Percentiles rank a stretch among this genome's conserved stretches.
Conservation (phyloP, 768 basidiomycete genomes). For the Leucocoprinus leucothites region DNA sequence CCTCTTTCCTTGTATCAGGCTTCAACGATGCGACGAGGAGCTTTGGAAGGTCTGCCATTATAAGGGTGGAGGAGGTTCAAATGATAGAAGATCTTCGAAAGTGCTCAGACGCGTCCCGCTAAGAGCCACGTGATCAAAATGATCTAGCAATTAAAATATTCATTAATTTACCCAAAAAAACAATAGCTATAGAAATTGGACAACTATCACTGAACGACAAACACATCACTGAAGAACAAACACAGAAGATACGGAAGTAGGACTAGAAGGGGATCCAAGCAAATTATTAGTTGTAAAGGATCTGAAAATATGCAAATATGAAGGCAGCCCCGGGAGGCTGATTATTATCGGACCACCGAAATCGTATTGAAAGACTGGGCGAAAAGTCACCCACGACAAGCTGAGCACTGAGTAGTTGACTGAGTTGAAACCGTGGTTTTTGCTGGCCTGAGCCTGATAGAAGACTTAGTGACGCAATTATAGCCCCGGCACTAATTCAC, state of each 20-base stretch:
- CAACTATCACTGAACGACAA: too few relatives aligned
- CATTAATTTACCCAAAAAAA: too few relatives aligned
- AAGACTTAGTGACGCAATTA: background rate
- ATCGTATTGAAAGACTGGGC: background rate
- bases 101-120: slow-evolving; percentile 1
- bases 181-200: too few relatives aligned
- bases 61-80: slow-evolving; percentile 3
- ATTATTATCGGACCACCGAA: background rate
- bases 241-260: too few relatives aligned
- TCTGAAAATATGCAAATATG: too few relatives aligned
- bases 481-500: background rate
- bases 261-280: too few relatives aligned
- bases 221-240: too few relatives aligned
- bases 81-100: background rate
- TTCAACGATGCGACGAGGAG: slow-evolving; percentile 72
- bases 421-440: slow-evolving; percentile 18
- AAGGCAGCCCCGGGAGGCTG: background rate
- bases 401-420: slow-evolving; percentile 17
- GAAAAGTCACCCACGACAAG: slow-evolving; percentile 5
- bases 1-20: slow-evolving; percentile 69
- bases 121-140: background rate
- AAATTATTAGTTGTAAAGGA: too few relatives aligned
- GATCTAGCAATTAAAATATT: too few relatives aligned
- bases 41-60: slow-evolving; percentile 65
- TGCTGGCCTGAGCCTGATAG: slow-evolving; percentile 25